Evolutionary conservation across 176 grass and related monocot genomes (phyloP), one percentile per base, ranked within the genome.

Genomic region (Carex parvula): DNA sequence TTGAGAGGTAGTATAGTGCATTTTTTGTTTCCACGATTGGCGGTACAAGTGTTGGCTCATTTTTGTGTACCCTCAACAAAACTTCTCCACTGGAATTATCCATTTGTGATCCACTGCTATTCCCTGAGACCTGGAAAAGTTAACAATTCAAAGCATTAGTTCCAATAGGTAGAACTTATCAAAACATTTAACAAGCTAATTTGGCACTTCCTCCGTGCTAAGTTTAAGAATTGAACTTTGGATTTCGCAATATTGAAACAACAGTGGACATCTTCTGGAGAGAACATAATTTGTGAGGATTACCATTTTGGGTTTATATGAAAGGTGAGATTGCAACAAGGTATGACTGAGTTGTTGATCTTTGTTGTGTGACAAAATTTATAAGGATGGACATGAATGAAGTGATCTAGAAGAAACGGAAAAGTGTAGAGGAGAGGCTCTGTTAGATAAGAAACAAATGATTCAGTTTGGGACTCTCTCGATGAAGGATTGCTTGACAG

Each of bases 1-100:
- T 95, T 56, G 93, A 90, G 53, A 95, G 93, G 82, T 83, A 90
- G 82, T 95, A 95, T 18, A 85, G 65, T 1, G 79, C 90, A 0
- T 2, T 32, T 9, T 81, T 81, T 10, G 88, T 95, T 75, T 75
- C 79, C 3, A 24, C 41, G 1, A 79, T 79, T 3, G 93, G 90
- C n/a, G 53, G 57, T 9, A 91, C 87, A 13, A 95, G 83, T 79
- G 85, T 65, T 55, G 86, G 88, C 20, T 86, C 85, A 18, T 84
- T 84, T 79, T 84, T 83, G 42, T 78, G 20, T 17, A 95, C 75
- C 35, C 24, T 64, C 29, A 95, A 88, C 82, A 67, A 73, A 17
- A 79, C 69, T 32, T 14, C 69, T 21, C 30, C 52, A 21, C 46
- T 60, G 20, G 71, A 79, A 24, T 22, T 80, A 52, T 69, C 20